Evolutionary conservation across 2,329 filamentous ascomycete species (phyloP), one percentile per base, ranked within the genome.

Genomic region (Fusarium papillatum): DNA sequence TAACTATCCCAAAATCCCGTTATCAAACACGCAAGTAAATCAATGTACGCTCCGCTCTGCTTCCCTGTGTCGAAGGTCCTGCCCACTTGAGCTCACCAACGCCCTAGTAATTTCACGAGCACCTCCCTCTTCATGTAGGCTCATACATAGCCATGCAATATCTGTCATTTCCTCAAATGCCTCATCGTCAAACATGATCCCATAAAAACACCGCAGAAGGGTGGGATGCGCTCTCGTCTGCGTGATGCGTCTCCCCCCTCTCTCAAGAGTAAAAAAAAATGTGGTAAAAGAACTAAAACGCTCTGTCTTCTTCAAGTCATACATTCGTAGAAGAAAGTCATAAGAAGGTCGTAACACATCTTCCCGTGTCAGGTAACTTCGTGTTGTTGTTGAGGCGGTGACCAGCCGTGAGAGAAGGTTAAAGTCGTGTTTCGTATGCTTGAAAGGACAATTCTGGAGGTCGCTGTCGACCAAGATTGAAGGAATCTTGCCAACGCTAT

Each of bases 401-500:
- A 82, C 78, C 80, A 81, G 80, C 78, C 81, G 78, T 77, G 72
- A 78, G 78, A 79, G 80, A 82, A 80, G 76, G 79, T 80, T 73
- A 76, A 77, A 76, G 67, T 74, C 74, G 69, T 75, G 73, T 74
- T 55, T 77, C 76, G 70, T 77, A 68, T 80, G 73, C 70, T 80
- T 74, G 73, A 75, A 79, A 75, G 70, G 72, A 75, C 74, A 79
- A 76, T 68, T 71, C 69, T 70, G 72, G 67, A 69, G 76, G 67
- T 79, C 75, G 74, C 77, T 77, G 79, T 80, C 79, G 78, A 83
- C 76, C 76, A 81, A 81, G 80, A 80, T 79, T 71, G 65, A 77
- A 81, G 61, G 48, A 82, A 82, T 83, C 82, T 83, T 83, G 82
- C 81, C 82, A 86, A 86, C 85, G 85, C 85, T 85, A 81, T 84